Base-by-base conservation (phyloP, 306 rosid species). In the Clitoria ternatea region DNA sequence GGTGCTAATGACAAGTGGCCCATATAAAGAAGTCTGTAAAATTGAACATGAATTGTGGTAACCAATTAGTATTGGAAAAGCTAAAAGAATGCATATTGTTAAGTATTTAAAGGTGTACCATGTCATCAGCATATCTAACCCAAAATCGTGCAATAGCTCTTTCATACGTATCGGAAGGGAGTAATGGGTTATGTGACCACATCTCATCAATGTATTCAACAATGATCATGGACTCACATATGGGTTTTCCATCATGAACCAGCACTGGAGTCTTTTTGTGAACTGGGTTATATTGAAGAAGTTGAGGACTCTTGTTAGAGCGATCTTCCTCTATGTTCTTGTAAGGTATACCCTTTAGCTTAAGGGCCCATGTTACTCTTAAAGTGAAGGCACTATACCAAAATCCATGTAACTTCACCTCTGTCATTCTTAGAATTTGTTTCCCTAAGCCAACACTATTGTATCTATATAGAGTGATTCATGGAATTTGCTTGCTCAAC, bases 321-420 rank as follows among this genome's bases (percentile, higher is more conserved):
- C 88, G 81, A 6, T 85, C 85, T 81, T 88, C 94, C 24, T 79
- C 90, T 5, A 79, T 55, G 79, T 68, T 33, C 1, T 88, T 82
- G 52, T 62, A 88, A 1, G 84, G 30, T 49, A 88, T 49, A 55
- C 80, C 94, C 66, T 88, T 88, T 1, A 81, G 30, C 30, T 83
- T 65, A 22, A 85, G 73, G 43, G 81, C 67, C 93, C 90, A 88
- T 1, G 71, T 49, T 12, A 83, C 90, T 65, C 85, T 77, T 35
- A 64, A n/a, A 33, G 63, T 47, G 36, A 70, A 84, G 11, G 92
- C 80, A 71, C 92, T 87, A 2, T 36, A 45, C 89, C 89, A 84
- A 23, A 7, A 12, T n/a, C 89, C 92, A 62, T 61, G 77, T 24
- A 87, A 8, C 76, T 87, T 84, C 53, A 84, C 24, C 5, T 84